Evolutionary conservation across 495 filamentous ascomycete species (phyloP).

Genomic region (Neurospora sublineolata): DNA sequence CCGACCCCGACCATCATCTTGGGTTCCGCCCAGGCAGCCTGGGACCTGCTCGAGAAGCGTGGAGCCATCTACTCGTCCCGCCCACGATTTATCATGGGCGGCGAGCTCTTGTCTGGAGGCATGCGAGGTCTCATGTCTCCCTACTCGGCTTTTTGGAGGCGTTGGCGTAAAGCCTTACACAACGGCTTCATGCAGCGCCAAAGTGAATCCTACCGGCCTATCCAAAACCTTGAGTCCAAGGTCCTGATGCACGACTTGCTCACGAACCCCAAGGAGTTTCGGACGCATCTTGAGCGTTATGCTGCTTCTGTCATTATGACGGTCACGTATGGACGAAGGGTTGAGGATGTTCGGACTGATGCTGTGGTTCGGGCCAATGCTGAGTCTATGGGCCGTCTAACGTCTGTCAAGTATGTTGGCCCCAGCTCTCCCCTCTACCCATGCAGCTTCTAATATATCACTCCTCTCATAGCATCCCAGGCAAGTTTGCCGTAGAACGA

Average conservation of each 20-base stretch:
- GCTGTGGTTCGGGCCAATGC: conserved; percentile 39
- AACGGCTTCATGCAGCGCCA: conserved; percentile 44
- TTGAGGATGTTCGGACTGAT: conserved; percentile 41
- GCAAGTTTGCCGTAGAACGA: conserved; percentile 45
- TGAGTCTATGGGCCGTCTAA: conserved; percentile 46
- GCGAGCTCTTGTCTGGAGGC: conserved; percentile 38
- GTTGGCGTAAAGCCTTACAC: conserved; percentile 46
- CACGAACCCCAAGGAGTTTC: conserved; percentile 18
- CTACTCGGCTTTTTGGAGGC: conserved; percentile 40
- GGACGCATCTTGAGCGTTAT: conserved; percentile 39
- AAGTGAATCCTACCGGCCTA: conserved; percentile 39
- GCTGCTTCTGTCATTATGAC: conserved; percentile 47
- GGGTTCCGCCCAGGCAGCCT: conserved; percentile 50
- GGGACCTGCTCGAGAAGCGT: conserved; percentile 39
- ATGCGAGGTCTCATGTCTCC: conserved; percentile 40
- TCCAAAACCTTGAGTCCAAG: conserved; percentile 43
- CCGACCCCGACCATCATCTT: conserved; percentile 51
- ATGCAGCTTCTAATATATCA: too few relatives aligned
- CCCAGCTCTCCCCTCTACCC: not conserved
- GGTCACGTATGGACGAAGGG: conserved; percentile 47
- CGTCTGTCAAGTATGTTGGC: conserved; percentile 37
- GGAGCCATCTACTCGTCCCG: conserved; percentile 40
- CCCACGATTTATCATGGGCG: conserved; percentile 39
- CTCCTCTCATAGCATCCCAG: conserved; percentile 30
- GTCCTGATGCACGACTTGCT: conserved; percentile 38